A percentile compares a stretch with the other conserved stretches of the same genome.
These are phyloP conservation scores for Amylocarpus encephaloides DNA, from an alignment of 2,329 filamentous ascomycete genomes.

Conservation along the genomic window DNA sequence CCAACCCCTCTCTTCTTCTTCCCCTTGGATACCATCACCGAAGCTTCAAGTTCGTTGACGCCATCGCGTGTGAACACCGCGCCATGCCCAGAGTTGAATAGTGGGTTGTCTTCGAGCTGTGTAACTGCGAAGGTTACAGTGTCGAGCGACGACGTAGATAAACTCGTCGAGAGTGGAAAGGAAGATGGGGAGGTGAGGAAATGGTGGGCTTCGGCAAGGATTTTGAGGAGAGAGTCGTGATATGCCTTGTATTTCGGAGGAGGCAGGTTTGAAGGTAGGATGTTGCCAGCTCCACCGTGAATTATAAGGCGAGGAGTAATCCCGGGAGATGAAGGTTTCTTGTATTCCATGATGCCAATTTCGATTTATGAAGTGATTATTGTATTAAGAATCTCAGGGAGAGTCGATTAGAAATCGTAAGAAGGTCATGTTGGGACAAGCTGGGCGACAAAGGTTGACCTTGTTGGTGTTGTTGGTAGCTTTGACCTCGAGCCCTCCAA, in stretches of 20 bases:
- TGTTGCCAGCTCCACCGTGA: slow-evolving; percentile 63
- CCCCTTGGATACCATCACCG: slow-evolving; percentile 74
- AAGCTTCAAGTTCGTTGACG: slow-evolving; percentile 78
- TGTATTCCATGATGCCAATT: slow-evolving; percentile 17
- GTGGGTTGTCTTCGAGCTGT: slow-evolving; percentile 68
- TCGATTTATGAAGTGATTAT: not conserved
- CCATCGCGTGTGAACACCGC: slow-evolving; percentile 82
- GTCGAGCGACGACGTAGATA: slow-evolving; percentile 53
- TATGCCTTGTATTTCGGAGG: slow-evolving; percentile 52
- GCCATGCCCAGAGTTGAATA: slow-evolving; percentile 81
- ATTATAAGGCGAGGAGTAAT: slow-evolving; percentile 34
- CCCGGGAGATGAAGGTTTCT: slow-evolving; percentile 4
- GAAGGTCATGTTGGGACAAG: too few relatives aligned
- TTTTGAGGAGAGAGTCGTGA: slow-evolving; percentile 52
- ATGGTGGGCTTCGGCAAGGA: slow-evolving; percentile 44
- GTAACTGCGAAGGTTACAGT: slow-evolving; percentile 69
- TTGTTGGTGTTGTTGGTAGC: too few relatives aligned
- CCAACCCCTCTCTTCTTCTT: slow-evolving; percentile 71
- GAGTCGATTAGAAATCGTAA: not conserved
- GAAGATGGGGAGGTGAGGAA: slow-evolving; percentile 47
- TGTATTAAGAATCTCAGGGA: not conserved
- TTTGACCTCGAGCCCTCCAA: too few relatives aligned
- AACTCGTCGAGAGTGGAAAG: slow-evolving; percentile 46
- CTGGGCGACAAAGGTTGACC: too few relatives aligned
- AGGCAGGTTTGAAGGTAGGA: slow-evolving; percentile 52